These are phyloP conservation scores for Zymoseptoria pseudotritici DNA, from an alignment of 2,329 filamentous ascomycete genomes.

Conservation along the genomic window DNA sequence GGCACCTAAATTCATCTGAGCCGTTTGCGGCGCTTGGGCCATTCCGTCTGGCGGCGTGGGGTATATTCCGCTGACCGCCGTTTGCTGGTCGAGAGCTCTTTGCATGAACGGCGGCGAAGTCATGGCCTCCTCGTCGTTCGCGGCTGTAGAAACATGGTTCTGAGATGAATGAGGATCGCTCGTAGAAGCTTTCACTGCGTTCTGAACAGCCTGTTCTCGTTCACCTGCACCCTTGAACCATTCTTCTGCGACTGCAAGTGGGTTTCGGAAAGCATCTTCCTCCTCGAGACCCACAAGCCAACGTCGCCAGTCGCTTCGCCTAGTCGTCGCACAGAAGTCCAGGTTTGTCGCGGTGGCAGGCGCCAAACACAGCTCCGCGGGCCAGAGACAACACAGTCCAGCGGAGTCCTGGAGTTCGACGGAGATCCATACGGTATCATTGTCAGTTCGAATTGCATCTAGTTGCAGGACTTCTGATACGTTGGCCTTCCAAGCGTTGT, in stretches of 20 bases:
- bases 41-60: conserved; percentile 62
- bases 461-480: conserved; percentile 6
- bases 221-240: conserved; percentile 20
- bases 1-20: conserved; percentile 6
- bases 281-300: conserved; percentile 17
- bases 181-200: background rate
- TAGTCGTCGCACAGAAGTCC: background rate
- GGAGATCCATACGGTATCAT: conserved; percentile 9
- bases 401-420: conserved; percentile 4
- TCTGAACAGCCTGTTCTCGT: conserved; percentile 15
- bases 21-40: conserved; percentile 18
- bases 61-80: conserved; percentile 51
- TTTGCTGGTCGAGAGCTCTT: conserved; percentile 33
- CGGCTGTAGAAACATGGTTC: background rate
- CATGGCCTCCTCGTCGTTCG: conserved; percentile 1
- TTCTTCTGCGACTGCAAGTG: conserved; percentile 22
- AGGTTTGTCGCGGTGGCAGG: background rate
- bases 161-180: background rate
- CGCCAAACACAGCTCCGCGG: conserved; percentile 17
- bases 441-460: conserved; percentile 8
- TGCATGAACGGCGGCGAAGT: conserved; percentile 31
- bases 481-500: conserved; percentile 7
- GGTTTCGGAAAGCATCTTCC: conserved; percentile 26
- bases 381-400: conserved; percentile 17
- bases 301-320: conserved; percentile 15